phyloP scores from a whole-genome alignment of 192 early-diverging fungal species.

The Backusella circina region DNA sequence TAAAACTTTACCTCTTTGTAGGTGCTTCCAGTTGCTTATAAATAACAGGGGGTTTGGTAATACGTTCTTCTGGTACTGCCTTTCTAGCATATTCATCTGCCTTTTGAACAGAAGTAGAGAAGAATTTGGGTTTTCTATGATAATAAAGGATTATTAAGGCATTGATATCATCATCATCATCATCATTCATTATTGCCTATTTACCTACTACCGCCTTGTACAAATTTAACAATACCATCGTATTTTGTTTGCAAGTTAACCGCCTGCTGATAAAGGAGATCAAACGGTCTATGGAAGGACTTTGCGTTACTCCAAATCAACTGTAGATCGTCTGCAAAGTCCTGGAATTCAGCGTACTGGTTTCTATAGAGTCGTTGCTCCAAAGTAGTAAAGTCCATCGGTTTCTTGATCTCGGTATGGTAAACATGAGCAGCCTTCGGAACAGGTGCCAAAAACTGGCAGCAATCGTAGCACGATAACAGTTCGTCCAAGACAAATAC shows the following conservation, averaged over 20 bases:
- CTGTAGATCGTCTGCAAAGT: constrained; percentile 40
- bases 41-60: neutral
- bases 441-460: constrained; percentile 34
- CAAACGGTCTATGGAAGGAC: constrained; percentile 16
- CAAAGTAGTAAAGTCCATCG: constrained; percentile 51
- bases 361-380: constrained; percentile 45
- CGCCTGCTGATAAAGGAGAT: constrained; percentile 20
- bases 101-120: constrained; percentile 1
- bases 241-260: neutral
- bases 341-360: constrained; percentile 24
- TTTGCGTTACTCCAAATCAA: constrained; percentile 43
- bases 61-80: constrained; percentile 3
- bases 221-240: neutral
- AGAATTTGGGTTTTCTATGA: neutral
- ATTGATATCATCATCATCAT: neutral
- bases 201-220: constrained; percentile 3
- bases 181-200: neutral
- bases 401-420: constrained; percentile 41
- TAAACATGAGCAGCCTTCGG: constrained; percentile 36
- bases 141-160: neutral
- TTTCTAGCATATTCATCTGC: neutral
- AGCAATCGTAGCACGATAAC: constrained; percentile 18
- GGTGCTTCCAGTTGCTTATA: neutral
- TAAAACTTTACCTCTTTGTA: neutral
- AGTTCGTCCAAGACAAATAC: constrained; percentile 24